Evolutionary conservation across 345 rosid species (phyloP).

Genomic region (Murraya koenigii): DNA sequence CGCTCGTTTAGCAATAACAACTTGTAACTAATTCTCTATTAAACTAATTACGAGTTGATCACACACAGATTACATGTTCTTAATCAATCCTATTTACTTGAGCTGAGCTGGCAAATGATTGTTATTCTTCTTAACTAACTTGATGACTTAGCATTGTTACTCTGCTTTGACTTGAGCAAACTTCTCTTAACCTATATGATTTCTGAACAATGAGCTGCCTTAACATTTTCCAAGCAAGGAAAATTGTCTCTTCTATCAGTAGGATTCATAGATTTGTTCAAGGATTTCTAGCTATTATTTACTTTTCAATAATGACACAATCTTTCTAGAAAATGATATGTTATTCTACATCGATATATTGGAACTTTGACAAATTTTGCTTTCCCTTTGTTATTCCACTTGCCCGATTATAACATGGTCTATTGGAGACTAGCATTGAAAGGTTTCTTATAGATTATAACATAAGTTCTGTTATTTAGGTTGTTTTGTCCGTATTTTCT

Average conservation of each 20-base stretch:
- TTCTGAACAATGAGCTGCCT: too few relatives aligned
- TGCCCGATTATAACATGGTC: neutral
- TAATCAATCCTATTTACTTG: too few relatives aligned
- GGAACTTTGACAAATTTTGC: neutral
- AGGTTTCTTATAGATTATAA: too few relatives aligned
- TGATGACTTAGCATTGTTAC: too few relatives aligned
- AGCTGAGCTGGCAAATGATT: too few relatives aligned
- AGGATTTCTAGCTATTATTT: neutral
- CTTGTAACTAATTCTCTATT: too few relatives aligned
- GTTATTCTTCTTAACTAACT: too few relatives aligned
- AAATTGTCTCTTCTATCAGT: neutral
- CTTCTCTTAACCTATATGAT: too few relatives aligned
- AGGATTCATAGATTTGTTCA: neutral
- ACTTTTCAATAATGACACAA: neutral
- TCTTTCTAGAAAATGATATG: neutral
- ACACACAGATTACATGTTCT: too few relatives aligned
- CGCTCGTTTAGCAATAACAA: too few relatives aligned
- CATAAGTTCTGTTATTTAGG: neutral
- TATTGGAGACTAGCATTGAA: neutral
- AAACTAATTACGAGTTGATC: too few relatives aligned
- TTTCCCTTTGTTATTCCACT: neutral
- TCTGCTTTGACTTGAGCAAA: too few relatives aligned
- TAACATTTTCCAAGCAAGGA: neutral
- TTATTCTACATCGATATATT: neutral
- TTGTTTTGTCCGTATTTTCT: neutral